These are phyloP conservation scores for Aspergillus aculeatus DNA, from an alignment of 2,329 filamentous ascomycete species.

Conservation along the genomic window DNA sequence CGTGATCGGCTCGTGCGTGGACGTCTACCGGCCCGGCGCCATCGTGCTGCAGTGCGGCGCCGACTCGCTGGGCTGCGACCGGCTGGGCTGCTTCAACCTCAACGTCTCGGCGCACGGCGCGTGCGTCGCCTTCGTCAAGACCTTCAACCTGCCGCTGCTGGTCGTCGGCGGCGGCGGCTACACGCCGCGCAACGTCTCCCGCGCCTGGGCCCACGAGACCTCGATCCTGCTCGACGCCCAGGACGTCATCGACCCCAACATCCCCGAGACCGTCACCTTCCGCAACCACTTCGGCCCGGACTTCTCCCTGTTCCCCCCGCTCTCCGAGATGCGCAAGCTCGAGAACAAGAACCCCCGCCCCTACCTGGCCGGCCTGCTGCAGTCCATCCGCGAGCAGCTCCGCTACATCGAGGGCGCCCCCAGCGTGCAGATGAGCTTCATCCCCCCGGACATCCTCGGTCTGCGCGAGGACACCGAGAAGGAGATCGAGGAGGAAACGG, in stretches of 20 bases:
- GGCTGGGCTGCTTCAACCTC: constrained; percentile 92
- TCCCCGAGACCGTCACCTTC: constrained; percentile 80
- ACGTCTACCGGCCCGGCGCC: constrained; percentile 80
- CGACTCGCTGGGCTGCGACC: constrained; percentile 89
- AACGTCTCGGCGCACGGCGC: constrained; percentile 92
- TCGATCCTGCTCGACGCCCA: constrained; percentile 78
- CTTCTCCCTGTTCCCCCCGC: constrained; percentile 80
- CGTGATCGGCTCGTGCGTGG: constrained; percentile 74
- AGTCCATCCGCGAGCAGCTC: constrained; percentile 79
- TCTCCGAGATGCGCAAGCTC: constrained; percentile 67
- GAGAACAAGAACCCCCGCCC: constrained; percentile 78
- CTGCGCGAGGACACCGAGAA: constrained; percentile 50
- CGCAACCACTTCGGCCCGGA: constrained; percentile 85
- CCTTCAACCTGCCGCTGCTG: constrained; percentile 74
- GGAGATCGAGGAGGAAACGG: constrained; percentile 46
- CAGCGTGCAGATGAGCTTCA: constrained; percentile 78
- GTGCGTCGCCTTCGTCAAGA: constrained; percentile 87
- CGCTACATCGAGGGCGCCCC: constrained; percentile 81
- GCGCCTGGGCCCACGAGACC: constrained; percentile 96
- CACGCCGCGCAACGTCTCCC: constrained; percentile 92
- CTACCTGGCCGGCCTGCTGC: constrained; percentile 71
- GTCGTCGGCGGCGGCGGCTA: constrained; percentile 95
- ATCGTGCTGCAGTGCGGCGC: constrained; percentile 96
- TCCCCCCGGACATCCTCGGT: constrained; percentile 72
- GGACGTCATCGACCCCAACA: constrained; percentile 66